phyloP scores from a whole-genome alignment of 495 filamentous ascomycete species.

The Daldinia vernicosa region DNA sequence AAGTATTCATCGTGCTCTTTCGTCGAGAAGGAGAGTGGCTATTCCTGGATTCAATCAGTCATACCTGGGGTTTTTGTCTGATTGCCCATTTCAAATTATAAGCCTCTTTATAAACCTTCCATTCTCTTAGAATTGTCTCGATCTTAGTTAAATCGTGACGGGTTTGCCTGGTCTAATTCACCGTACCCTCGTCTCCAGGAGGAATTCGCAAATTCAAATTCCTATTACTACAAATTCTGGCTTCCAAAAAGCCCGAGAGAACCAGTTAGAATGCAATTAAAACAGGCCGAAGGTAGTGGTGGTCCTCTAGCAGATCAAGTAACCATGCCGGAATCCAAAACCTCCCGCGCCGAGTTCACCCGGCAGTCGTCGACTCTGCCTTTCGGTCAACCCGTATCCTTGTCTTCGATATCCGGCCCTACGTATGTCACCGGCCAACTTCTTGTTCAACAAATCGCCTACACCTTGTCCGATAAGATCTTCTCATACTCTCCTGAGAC shows the following conservation, averaged over 20 bases:
- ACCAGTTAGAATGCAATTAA: slow-evolving; percentile 37
- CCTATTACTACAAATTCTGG: slow-evolving; percentile 30
- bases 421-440: slow-evolving; percentile 92
- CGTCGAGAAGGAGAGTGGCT: neutral
- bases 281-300: slow-evolving; percentile 38
- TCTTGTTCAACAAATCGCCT: slow-evolving; percentile 94
- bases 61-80: slow-evolving; percentile 12
- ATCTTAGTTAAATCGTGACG: slow-evolving; percentile 7
- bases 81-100: slow-evolving; percentile 14
- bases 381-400: slow-evolving; percentile 65
- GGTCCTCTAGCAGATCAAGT: slow-evolving; percentile 35
- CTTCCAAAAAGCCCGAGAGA: slow-evolving; percentile 31
- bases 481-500: slow-evolving; percentile 95
- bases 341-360: slow-evolving; percentile 44
- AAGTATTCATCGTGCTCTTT: slow-evolving; percentile 16
- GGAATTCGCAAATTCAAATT: slow-evolving; percentile 34
- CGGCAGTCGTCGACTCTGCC: slow-evolving; percentile 66
- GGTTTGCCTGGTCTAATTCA: slow-evolving; percentile 33
- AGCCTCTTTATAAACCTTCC: neutral
- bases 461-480: slow-evolving; percentile 91
- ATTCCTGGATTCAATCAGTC: neutral
- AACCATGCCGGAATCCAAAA: slow-evolving; percentile 43
- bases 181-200: slow-evolving; percentile 34
- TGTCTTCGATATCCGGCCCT: slow-evolving; percentile 80
- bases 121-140: slow-evolving; percentile 13